Evolutionary conservation across 2,329 filamentous ascomycete genomes (phyloP).

Genomic region (Hysterium pulicare): DNA sequence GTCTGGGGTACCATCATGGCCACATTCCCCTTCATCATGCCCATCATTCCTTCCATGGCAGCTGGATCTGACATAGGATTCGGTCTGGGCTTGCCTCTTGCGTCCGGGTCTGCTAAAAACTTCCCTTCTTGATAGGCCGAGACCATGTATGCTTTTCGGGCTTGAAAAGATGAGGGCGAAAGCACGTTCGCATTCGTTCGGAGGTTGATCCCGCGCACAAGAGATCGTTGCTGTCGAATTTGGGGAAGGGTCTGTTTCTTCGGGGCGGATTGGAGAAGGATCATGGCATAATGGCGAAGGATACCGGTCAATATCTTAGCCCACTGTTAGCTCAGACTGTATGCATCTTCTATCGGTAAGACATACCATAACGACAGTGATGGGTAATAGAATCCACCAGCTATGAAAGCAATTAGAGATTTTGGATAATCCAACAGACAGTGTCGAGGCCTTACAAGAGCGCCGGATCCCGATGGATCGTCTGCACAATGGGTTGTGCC

Average conservation of each 20-base stretch:
- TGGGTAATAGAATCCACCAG: constrained; percentile 98
- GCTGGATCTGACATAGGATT: constrained; percentile 95
- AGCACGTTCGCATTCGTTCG: constrained; percentile 79
- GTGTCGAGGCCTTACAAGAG: constrained; percentile 67
- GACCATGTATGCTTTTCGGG: constrained; percentile 76
- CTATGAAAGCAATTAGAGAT: constrained; percentile 48
- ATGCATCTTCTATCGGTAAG: not conserved
- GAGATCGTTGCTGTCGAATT: constrained; percentile 78
- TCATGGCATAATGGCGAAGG: constrained; percentile 90
- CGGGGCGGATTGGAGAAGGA: constrained; percentile 80
- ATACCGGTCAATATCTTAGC: constrained; percentile 82
- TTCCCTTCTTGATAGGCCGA: constrained; percentile 79
- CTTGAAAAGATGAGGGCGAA: constrained; percentile 71
- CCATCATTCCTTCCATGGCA: constrained; percentile 99
- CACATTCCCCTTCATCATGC: constrained; percentile 99
- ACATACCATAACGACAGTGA: constrained; percentile 89
- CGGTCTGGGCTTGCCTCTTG: constrained; percentile 77
- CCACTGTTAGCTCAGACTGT: constrained; percentile 10
- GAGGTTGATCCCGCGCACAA: constrained; percentile 79
- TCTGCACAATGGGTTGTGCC: constrained; percentile 83
- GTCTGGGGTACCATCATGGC: constrained; percentile 99
- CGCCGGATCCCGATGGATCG: constrained; percentile 97
- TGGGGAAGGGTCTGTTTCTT: constrained; percentile 75
- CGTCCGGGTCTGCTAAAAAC: constrained; percentile 86
- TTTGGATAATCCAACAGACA: not conserved